Conservation (phyloP, 2,329 filamentous ascomycete genomes). For the Beauveria pseudobassiana region DNA sequence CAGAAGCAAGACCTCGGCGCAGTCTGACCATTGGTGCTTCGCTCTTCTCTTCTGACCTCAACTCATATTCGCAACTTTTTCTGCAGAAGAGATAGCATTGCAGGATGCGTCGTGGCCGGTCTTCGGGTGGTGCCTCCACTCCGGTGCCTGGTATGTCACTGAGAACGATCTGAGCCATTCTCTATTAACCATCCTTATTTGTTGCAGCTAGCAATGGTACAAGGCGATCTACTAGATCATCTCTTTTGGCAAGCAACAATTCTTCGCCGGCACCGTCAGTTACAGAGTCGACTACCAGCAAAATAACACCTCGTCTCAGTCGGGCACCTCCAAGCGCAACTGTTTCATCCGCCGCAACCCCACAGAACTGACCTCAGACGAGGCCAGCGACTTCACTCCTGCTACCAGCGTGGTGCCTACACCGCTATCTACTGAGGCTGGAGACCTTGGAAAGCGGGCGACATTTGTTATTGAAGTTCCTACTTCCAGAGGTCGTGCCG, state of each 20-base stretch:
- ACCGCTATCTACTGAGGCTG: constrained; percentile 16
- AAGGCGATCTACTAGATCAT: neutral
- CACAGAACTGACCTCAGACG: constrained; percentile 21
- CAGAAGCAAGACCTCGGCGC: neutral
- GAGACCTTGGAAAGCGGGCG: constrained; percentile 11
- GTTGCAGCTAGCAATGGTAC: neutral
- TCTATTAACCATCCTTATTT: neutral
- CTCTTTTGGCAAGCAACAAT: constrained; percentile 6
- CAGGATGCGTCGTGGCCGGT: neutral
- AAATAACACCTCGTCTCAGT: neutral
- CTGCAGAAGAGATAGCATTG: neutral
- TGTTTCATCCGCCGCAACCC: constrained; percentile 26
- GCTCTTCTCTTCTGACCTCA: neutral
- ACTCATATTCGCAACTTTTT: too few species aligned
- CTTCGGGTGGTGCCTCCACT: neutral
- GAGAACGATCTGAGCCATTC: neutral
- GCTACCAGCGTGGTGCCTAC: constrained; percentile 31
- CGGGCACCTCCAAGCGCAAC: constrained; percentile 18
- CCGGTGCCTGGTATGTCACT: neutral
- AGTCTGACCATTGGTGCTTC: too few species aligned
- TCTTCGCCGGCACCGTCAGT: neutral
- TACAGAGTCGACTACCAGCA: neutral
- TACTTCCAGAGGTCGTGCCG: constrained; percentile 19
- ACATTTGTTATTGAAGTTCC: constrained; percentile 22
- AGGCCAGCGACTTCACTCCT: constrained; percentile 27